These are phyloP conservation scores for Kodamaea plutei DNA, from an alignment of 1,139 yeast genomes.

Conservation along the genomic window DNA sequence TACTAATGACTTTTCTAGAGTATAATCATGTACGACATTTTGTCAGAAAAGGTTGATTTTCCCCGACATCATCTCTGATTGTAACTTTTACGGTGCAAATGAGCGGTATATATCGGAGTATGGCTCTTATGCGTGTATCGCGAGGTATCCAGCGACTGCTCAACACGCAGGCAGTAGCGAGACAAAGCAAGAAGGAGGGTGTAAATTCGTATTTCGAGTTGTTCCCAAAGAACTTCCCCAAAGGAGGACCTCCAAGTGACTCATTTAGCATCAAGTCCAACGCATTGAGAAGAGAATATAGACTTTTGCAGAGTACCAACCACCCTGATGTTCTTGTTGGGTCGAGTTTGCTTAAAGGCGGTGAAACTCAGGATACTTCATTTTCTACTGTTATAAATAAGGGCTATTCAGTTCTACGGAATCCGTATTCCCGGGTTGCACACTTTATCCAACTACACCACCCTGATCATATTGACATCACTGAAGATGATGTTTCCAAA, in stretches of 20 bases:
- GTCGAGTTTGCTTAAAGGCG: slow-evolving; percentile 18
- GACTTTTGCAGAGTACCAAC: slow-evolving; percentile 62
- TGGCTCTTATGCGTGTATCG: no score
- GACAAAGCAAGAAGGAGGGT: no score
- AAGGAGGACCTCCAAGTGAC: slow-evolving; percentile 64
- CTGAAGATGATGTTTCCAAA: slow-evolving; percentile 39
- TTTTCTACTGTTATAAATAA: slow-evolving; percentile 57
- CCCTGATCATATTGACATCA: slow-evolving; percentile 38
- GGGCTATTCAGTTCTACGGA: slow-evolving; percentile 67
- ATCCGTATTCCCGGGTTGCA: slow-evolving; percentile 61
- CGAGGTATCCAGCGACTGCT: no score
- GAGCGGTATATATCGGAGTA: no score
- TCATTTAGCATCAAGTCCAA: slow-evolving; percentile 54
- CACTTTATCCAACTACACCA: slow-evolving; percentile 35
- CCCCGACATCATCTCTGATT: no score
- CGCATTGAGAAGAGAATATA: slow-evolving; percentile 66
- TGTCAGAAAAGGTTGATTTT: no score
- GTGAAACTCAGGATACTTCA: slow-evolving; percentile 16
- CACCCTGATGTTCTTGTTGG: slow-evolving; percentile 72
- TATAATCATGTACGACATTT: no score
- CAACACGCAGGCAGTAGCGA: no score
- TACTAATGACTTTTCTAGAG: background rate
- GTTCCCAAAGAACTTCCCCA: slow-evolving; percentile 73
- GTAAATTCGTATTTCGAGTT: slow-evolving; percentile 45
- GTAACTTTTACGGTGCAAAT: no score